These are phyloP conservation scores for Sequoia sempervirens DNA, from an alignment of 75 land plant genomes.

Conservation along the genomic window DNA sequence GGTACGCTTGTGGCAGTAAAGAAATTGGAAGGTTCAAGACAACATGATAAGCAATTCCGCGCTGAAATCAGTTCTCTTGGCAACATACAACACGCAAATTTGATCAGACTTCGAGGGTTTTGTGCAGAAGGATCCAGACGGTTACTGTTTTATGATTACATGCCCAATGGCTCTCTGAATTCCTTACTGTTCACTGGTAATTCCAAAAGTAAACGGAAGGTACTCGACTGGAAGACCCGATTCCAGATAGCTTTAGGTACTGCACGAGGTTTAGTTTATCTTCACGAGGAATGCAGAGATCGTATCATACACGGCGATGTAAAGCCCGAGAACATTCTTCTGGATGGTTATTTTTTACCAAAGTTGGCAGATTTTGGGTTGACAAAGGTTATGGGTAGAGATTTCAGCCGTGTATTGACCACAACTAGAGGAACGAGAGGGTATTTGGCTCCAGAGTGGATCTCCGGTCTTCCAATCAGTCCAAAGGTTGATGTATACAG, in stretches of 20 bases:
- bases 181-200: not conserved
- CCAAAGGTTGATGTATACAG: constrained; percentile 19
- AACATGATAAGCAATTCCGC: not conserved
- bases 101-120: constrained; percentile 20
- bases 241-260: constrained; percentile 18
- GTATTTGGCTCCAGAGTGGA: constrained; percentile 20
- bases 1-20: constrained; percentile 31
- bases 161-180: constrained; percentile 21
- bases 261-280: constrained; percentile 23
- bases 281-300: constrained; percentile 26
- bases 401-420: constrained; percentile 6
- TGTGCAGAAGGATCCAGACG: constrained; percentile 9
- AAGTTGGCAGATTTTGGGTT: constrained; percentile 24
- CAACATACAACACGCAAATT: constrained; percentile 19
- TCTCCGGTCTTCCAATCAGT: constrained; percentile 3
- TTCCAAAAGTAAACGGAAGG: not conserved
- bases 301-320: constrained; percentile 36
- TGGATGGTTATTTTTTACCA: constrained; percentile 11
- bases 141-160: constrained; percentile 19
- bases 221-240: constrained; percentile 9
- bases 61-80: constrained; percentile 17
- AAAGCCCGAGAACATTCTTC: constrained; percentile 26
- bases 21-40: constrained; percentile 15
- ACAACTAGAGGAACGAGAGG: constrained; percentile 15
- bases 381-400: constrained; percentile 15